phyloP scores from a whole-genome alignment of 2,329 filamentous ascomycete species.

The Ploettnerulaceae sp. region DNA sequence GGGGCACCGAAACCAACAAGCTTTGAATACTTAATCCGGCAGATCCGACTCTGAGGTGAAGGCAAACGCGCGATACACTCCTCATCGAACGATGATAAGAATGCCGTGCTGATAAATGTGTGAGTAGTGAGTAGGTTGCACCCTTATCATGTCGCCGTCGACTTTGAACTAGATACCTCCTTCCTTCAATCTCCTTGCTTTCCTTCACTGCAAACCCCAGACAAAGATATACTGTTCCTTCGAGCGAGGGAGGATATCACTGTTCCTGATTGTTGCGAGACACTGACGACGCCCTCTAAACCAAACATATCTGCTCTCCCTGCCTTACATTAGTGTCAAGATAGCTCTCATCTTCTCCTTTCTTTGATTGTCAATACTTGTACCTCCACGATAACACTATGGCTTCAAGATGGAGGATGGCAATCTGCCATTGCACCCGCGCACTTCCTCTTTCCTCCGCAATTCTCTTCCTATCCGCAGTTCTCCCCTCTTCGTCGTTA shows the following conservation, averaged over 20 bases:
- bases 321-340: background rate
- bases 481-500: slow-evolving; percentile 24
- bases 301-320: background rate
- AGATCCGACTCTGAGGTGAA: slow-evolving; percentile 5
- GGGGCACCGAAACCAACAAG: background rate
- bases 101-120: slow-evolving; percentile 9
- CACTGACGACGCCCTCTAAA: slow-evolving; percentile 2
- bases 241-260: no score
- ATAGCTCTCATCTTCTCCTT: background rate
- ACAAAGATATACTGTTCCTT: no score
- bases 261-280: background rate
- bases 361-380: background rate
- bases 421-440: slow-evolving; percentile 19
- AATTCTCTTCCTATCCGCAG: slow-evolving; percentile 24
- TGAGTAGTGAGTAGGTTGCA: background rate
- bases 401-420: slow-evolving; percentile 10
- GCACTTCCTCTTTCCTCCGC: slow-evolving; percentile 19
- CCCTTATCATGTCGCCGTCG: no score
- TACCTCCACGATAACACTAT: slow-evolving; percentile 8
- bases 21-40: slow-evolving; percentile 5
- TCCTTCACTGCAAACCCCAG: background rate
- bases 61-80: background rate
- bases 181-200: background rate
- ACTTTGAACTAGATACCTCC: no score
- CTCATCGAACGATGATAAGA: background rate